Evolutionary conservation across 352 stramenopile genomes (phyloP), one percentile per base, ranked within the genome.

Genomic region (Globisporangium apiculatum): DNA sequence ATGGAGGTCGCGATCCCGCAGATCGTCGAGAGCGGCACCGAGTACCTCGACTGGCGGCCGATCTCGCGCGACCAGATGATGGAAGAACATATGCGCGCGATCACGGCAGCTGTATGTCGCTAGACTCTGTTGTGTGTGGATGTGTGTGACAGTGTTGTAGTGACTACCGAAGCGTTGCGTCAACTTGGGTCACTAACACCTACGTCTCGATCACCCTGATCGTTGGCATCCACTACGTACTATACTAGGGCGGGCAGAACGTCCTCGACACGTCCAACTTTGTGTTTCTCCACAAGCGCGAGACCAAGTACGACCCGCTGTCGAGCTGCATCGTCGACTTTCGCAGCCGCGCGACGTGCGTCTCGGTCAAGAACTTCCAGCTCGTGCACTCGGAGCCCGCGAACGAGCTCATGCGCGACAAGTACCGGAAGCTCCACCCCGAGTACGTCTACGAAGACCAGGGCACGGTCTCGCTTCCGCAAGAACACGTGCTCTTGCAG

Each of bases 281-380:
- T 51, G 75, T 86, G 31, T 91, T 89, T 60, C 59, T 94, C 47
- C 85, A 95, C 72, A 89, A 91, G 62, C 77, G 83, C 14, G 84
- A 95, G 70, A 89, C 79, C 35, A 91, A 94, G 68, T 96, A 97
- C 68, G 88, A 97, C 66, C 88, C 86, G 38, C 68, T 96, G 5
- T 95, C 82, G n/a, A 94, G 83, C 40, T 97, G 88, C 59, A 91
- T 97, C 61, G 88, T 97, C 56, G 90, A 97, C 66, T 97, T 96
- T 61, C 88, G 86, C 45, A 95, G 89, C 51, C 73, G 89, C n/a
- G 90, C 89, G 47, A 95, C 82, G 15, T 90, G 86, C 61, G 84
- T 91, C 12, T 96, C 85, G 31, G 86, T 97, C 31, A 97, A 97
- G 61, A 97, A 97, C 66, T 97, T 97, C 63, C 90, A 97, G 64